phyloP scores from a whole-genome alignment of 2,329 filamentous ascomycete species.

The Setomelanomma holmii region DNA sequence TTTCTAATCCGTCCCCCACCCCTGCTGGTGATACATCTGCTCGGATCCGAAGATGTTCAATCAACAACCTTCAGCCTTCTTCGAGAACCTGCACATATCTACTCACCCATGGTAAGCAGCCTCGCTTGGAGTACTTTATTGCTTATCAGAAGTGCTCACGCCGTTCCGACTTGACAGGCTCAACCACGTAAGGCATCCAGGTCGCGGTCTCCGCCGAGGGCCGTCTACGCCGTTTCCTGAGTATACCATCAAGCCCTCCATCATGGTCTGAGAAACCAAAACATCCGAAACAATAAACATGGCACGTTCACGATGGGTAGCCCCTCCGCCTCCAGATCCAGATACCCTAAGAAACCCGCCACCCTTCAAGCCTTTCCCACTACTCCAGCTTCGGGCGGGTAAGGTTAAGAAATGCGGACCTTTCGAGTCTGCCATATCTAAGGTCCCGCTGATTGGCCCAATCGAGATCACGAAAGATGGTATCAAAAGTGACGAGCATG shows the following conservation, averaged over 20 bases:
- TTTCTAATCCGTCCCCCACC: too few relatives aligned
- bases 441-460: slow-evolving; percentile 53
- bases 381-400: slow-evolving; percentile 65
- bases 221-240: too few relatives aligned
- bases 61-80: too few relatives aligned
- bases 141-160: too few relatives aligned
- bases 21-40: too few relatives aligned
- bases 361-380: slow-evolving; percentile 51
- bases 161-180: too few relatives aligned
- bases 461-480: slow-evolving; percentile 59
- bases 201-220: too few relatives aligned
- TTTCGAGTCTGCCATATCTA: slow-evolving; percentile 63
- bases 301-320: slow-evolving; percentile 24
- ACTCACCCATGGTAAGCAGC: too few relatives aligned
- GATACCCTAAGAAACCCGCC: slow-evolving; percentile 26
- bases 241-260: background rate
- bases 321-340: slow-evolving; percentile 30
- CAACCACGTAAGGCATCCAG: too few relatives aligned
- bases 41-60: too few relatives aligned
- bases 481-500: slow-evolving; percentile 67
- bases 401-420: slow-evolving; percentile 63
- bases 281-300: slow-evolving; percentile 16
- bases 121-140: too few relatives aligned
- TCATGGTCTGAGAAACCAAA: background rate
- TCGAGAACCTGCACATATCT: too few relatives aligned